Evolutionary conservation across 768 basidiomycete species (phyloP).

Genomic region (Pulveroboletus frians): DNA sequence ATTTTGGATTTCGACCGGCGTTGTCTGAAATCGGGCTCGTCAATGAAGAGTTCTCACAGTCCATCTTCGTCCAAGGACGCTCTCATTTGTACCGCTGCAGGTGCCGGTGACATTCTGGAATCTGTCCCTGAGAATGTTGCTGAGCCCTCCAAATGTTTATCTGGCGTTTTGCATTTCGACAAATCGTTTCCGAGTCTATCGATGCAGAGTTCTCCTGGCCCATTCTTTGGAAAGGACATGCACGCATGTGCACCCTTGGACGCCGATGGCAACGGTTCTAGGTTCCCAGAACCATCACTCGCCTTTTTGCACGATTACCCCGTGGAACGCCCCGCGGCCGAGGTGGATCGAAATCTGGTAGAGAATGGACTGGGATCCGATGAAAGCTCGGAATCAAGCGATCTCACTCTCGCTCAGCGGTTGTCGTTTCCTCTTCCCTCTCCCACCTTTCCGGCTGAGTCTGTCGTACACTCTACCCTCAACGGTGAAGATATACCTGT

Average conservation of each 20-base stretch:
- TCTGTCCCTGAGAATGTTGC: not conserved
- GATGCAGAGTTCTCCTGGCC: not conserved
- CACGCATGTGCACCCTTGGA: not conserved
- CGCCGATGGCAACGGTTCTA: not conserved
- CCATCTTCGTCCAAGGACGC: not conserved
- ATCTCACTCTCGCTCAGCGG: constrained; percentile 7
- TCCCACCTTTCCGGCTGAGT: constrained; percentile 4
- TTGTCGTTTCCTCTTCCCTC: constrained; percentile 23
- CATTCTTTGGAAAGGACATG: not conserved
- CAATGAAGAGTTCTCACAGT: not conserved
- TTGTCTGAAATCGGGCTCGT: not conserved
- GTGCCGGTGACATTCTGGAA: not conserved
- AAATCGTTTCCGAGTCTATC: not conserved
- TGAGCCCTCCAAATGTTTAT: not conserved
- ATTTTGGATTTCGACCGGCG: not conserved
- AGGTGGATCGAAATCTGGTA: not conserved
- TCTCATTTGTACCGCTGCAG: not conserved
- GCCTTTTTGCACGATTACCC: not conserved
- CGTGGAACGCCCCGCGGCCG: not conserved
- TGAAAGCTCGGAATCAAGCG: not conserved
- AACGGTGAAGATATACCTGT: not conserved
- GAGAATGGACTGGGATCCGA: not conserved
- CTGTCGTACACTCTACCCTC: not conserved
- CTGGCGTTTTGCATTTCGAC: not conserved
- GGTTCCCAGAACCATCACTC: not conserved